Evolutionary conservation across 441 rosid species (phyloP), one percentile per base, ranked within the genome.

Genomic region (Populus hybrid): DNA sequence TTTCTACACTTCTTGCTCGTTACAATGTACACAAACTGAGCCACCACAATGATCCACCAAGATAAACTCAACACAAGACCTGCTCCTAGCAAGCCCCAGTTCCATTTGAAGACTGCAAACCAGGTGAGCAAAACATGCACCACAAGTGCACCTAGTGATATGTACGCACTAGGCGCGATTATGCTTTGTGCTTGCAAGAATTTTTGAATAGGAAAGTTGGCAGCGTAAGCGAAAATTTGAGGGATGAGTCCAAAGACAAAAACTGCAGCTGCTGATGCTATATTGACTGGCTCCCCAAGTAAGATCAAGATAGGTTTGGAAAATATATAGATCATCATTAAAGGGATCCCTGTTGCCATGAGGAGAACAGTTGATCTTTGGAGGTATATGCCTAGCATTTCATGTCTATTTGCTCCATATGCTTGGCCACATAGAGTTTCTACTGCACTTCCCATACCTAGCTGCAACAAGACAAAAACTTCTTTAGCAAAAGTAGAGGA

Each of bases 401-500:
- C 86, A 36, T 82, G 81, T 24, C 84, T 85, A n/a, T 76, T 73
- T 2, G 91, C 91, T 0, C 96, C 96, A 30, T 85, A 88, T 0
- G 96, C 96, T 84, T 91, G 96, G 8, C 94, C 94, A 18, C 96
- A 91, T 7, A 91, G 85, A 0, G 96, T 91, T 57, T 90, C 94
- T 6, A 91, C 96, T 0, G 96, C 96, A 63, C 96, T 91, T 67
- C 96, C 96, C 96, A 91, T 89, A 4, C 96, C 96, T 10, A 90
- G 79, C 93, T 89, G 83, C 75, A 32, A n/a, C 10, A 7, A n/a
- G 10, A 30, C 32, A 3, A 3, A 30, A 30, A 30, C 24, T n/a
- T n/a, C 6, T n/a, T 8, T 7, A 59, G 7, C 23, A 59, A 2
- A n/a, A 59, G 11, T 21, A 59, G 65, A n/a, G 65, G 65, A 7